Evolutionary conservation across 2,329 filamentous ascomycete species (phyloP).

Genomic region (Phialemonium atrogriseum): DNA sequence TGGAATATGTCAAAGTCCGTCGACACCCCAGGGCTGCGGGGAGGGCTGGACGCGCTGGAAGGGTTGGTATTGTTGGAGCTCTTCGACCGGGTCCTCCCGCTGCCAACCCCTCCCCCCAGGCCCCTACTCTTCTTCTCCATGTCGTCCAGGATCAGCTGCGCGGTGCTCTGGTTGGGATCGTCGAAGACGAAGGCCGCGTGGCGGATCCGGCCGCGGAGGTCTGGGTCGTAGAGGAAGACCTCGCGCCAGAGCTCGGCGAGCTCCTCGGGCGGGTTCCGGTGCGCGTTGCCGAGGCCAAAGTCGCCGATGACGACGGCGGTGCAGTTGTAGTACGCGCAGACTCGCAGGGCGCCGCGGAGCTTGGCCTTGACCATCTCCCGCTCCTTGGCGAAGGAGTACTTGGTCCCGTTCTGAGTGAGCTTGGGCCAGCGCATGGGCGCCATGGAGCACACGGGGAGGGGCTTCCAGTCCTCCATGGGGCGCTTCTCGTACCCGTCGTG

Average conservation of each 20-base stretch:
- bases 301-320: conserved; percentile 52
- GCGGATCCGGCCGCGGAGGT: conserved; percentile 52
- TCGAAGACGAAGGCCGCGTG: conserved; percentile 60
- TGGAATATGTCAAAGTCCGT: conserved; percentile 46
- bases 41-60: conserved; percentile 20
- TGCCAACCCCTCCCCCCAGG: conserved; percentile 20
- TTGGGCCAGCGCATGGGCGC: conserved; percentile 66
- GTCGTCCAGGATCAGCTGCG: conserved; percentile 44
- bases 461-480: conserved; percentile 40
- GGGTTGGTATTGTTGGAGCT: conserved; percentile 23
- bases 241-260: conserved; percentile 60
- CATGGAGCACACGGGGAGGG: conserved; percentile 65
- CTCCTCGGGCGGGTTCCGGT: conserved; percentile 57
- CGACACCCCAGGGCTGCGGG: conserved; percentile 18
- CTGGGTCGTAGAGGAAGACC: conserved; percentile 52
- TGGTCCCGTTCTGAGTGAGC: conserved; percentile 55
- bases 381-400: conserved; percentile 66
- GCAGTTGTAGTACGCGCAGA: conserved; percentile 55
- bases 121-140: conserved; percentile 46
- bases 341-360: conserved; percentile 61
- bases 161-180: conserved; percentile 44
- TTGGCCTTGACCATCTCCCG: conserved; percentile 65
- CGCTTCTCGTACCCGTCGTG: conserved; percentile 56
- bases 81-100: conserved; percentile 17
- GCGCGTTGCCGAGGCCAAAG: conserved; percentile 56